Evolutionary conservation across 441 rosid species (phyloP), one percentile per base, ranked within the genome.

Genomic region (Syzygium malaccense): DNA sequence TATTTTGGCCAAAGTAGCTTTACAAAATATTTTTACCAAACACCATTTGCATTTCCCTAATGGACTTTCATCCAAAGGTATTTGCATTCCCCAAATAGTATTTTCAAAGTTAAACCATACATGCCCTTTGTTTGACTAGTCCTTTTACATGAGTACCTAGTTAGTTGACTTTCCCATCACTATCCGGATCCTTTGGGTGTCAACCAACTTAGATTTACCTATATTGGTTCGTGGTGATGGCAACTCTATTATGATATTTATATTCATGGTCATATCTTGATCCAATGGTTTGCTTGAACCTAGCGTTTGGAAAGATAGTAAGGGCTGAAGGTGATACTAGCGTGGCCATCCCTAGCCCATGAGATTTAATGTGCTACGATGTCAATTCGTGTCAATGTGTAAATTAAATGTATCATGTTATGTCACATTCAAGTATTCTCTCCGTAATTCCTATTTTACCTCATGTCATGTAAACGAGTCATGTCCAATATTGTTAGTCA

Each of bases 391-490:
- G 32, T 14, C 32, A 28, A 60, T 9, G 6, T 60, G 28, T 13
- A 60, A 14, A 28, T 60, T 3, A 53, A 14, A 28, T 32, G 15
- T 60, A 28, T 60, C 7, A 2, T 60, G 18, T 13, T 8, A 0
- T 13, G 7, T 60, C 17, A 60, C 11, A 60, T 28, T 60, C 12
- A 17, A 28, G 17, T 28, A 5, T 62, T 3, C 0, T 60, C 6
- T 3, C 14, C 0, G 1, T 28, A 28, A 28, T 60, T 60, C 18
- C 7, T 60, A 0, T 28, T 28, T 60, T 60, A 60, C 32, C 32
- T 60, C 0, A 0, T 60, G 66, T 60, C 1, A 0, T 60, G 4
- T 28, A n/a, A n/a, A n/a, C n/a, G n/a, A n/a, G 66, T 60, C 1
- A 0, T 60, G 4, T 28, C 17, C 18, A 13, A 13, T 14, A 53